These are phyloP conservation scores for Pisolithus albus DNA, from an alignment of 768 basidiomycete genomes.

Conservation along the genomic window DNA sequence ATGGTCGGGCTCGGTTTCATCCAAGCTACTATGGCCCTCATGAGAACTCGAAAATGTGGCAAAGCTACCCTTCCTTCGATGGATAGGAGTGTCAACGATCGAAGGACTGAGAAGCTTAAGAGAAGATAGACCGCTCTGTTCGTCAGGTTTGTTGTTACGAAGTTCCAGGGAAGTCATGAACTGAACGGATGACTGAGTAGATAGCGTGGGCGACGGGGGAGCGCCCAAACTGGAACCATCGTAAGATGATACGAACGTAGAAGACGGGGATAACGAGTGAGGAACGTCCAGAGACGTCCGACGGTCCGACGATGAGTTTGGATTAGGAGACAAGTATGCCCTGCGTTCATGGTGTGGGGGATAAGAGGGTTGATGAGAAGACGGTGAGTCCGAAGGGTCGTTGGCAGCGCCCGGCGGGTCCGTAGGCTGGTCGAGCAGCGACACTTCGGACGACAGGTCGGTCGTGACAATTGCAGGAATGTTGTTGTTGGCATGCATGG, in stretches of 20 bases:
- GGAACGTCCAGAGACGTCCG: constrained; percentile 26
- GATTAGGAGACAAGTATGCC: constrained; percentile 20
- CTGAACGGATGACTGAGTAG: constrained; percentile 54
- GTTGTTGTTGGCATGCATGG: constrained; percentile 15
- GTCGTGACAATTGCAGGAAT: constrained; percentile 32
- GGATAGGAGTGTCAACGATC: constrained; percentile 23
- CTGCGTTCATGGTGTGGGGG: not conserved
- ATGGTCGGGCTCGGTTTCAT: constrained; percentile 48
- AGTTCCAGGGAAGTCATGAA: constrained; percentile 52
- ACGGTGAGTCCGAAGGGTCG: not conserved
- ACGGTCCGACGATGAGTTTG: not conserved
- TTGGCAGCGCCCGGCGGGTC: not conserved
- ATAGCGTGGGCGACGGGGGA: constrained; percentile 76
- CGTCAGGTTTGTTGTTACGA: constrained; percentile 64
- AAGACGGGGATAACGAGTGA: constrained; percentile 26
- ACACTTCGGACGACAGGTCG: constrained; percentile 27
- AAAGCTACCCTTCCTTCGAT: constrained; percentile 51
- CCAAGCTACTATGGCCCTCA: constrained; percentile 29
- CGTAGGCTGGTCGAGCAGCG: constrained; percentile 8
- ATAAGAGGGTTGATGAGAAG: not conserved
- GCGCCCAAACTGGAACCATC: constrained; percentile 33
- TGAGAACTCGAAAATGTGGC: constrained; percentile 46
- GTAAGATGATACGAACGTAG: constrained; percentile 32
- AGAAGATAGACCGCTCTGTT: constrained; percentile 44
- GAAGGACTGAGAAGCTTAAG: constrained; percentile 44